phyloP scores from a whole-genome alignment of 2,329 filamentous ascomycete species.

The Purpureocillium lavendulum region DNA sequence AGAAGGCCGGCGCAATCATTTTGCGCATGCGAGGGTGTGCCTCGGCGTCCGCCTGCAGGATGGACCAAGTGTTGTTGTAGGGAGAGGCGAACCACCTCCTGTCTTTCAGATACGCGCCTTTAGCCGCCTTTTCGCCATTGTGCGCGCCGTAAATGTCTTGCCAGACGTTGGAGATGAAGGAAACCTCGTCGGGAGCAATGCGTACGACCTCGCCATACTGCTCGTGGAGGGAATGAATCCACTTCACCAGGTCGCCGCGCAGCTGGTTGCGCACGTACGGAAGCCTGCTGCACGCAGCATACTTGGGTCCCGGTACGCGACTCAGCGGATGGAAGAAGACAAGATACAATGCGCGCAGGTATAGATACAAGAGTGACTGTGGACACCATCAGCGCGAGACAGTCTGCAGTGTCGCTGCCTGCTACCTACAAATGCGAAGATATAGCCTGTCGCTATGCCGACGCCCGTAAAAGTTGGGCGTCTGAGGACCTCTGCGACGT shows the following conservation, averaged over 20 bases:
- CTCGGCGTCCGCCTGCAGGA: constrained; percentile 7
- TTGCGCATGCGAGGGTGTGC: constrained; percentile 7
- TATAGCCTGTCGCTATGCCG: too few species aligned
- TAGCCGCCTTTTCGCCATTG: constrained; percentile 3
- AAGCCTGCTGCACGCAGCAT: constrained; percentile 4
- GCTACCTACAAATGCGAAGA: too few species aligned
- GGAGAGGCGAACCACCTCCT: background rate
- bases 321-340: constrained; percentile 24
- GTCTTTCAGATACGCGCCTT: constrained; percentile 3
- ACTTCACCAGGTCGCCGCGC: constrained; percentile 16
- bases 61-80: constrained; percentile 1
- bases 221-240: constrained; percentile 24
- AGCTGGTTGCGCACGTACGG: constrained; percentile 3
- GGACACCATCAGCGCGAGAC: background rate
- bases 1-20: constrained; percentile 14
- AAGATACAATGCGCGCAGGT: constrained; percentile 15
- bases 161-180: constrained; percentile 29
- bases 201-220: constrained; percentile 37
- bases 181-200: constrained; percentile 36
- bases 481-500: too few species aligned
- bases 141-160: constrained; percentile 27
- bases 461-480: too few species aligned
- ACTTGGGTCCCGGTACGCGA: constrained; percentile 19
- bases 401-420: too few species aligned
- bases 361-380: background rate